Evolutionary conservation across 306 rosid genomes (phyloP).

Genomic region (Fragaria nilgerrensis): DNA sequence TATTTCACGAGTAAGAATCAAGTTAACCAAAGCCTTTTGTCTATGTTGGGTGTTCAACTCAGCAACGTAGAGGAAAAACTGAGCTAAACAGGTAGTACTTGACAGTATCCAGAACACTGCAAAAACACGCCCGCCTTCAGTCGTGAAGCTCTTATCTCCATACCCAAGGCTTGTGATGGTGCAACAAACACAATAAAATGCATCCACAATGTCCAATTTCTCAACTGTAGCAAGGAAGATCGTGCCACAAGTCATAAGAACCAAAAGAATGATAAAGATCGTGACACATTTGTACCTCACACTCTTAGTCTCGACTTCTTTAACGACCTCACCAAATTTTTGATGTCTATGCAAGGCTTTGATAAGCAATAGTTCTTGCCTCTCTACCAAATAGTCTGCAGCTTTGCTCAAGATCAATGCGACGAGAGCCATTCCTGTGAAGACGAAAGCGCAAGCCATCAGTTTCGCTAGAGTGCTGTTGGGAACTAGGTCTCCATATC

Average conservation of each 20-base stretch:
- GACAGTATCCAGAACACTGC: conserved; percentile 79
- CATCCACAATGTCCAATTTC: conserved; percentile 37
- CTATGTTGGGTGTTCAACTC: conserved; percentile 67
- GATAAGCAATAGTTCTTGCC: conserved; percentile 38
- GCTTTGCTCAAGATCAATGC: conserved; percentile 37
- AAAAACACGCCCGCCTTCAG: conserved; percentile 64
- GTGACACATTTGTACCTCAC: conserved; percentile 36
- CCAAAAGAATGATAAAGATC: conserved; percentile 29
- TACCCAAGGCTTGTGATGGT: conserved; percentile 54
- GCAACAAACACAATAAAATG: conserved; percentile 53
- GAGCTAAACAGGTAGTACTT: conserved; percentile 67
- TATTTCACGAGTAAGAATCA: conserved; percentile 60
- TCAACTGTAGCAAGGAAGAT: conserved; percentile 35
- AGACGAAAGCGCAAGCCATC: conserved; percentile 46
- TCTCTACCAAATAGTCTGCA: conserved; percentile 47
- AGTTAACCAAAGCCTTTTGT: conserved; percentile 49
- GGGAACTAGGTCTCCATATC: conserved; percentile 56
- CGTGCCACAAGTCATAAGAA: conserved; percentile 40
- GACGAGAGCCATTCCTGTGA: conserved; percentile 46
- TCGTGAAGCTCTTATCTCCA: conserved; percentile 86
- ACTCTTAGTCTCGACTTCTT: conserved; percentile 28
- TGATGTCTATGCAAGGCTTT: conserved; percentile 28
- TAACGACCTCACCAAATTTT: conserved; percentile 10
- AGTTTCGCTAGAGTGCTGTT: conserved; percentile 34
- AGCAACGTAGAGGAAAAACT: conserved; percentile 68